Conservation (phyloP, 73 alveolate genomes). For the Tetrahymena malaccensis region DNA sequence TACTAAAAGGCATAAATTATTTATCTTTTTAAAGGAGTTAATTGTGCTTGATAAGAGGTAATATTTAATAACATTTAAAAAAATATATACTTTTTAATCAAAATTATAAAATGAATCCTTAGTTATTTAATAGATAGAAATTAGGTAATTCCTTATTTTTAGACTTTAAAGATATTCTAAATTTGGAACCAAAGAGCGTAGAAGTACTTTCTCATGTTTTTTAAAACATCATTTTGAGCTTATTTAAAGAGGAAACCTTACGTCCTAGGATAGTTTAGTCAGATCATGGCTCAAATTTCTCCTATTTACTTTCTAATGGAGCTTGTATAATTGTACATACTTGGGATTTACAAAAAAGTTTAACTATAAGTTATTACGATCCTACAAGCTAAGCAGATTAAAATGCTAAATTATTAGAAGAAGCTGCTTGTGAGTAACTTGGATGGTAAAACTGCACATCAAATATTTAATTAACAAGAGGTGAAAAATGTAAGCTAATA, state of each 20-base stretch:
- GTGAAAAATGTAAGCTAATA: neutral
- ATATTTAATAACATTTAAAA: too few relatives aligned
- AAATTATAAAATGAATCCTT: neutral
- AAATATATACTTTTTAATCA: too few relatives aligned
- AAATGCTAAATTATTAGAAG: neutral
- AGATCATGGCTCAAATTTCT: neutral
- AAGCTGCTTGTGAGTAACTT: neutral
- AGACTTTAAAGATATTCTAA: neutral
- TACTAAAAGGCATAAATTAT: too few relatives aligned
- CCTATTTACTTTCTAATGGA: neutral
- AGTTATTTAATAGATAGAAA: neutral
- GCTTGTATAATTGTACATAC: neutral
- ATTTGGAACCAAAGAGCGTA: neutral
- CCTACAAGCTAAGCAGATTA: neutral
- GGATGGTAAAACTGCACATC: slow-evolving; percentile 12
- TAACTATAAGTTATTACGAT: neutral
- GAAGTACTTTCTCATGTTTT: neutral
- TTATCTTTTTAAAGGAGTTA: too few relatives aligned
- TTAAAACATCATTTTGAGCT: neutral
- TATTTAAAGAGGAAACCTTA: neutral
- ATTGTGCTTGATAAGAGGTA: neutral
- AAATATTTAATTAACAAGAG: neutral
- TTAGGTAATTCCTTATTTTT: neutral
- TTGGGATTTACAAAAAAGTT: neutral
- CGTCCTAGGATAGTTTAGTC: neutral